Conservation (phyloP, 1,284 basidiomycete genomes). For the Tilletia indica region DNA sequence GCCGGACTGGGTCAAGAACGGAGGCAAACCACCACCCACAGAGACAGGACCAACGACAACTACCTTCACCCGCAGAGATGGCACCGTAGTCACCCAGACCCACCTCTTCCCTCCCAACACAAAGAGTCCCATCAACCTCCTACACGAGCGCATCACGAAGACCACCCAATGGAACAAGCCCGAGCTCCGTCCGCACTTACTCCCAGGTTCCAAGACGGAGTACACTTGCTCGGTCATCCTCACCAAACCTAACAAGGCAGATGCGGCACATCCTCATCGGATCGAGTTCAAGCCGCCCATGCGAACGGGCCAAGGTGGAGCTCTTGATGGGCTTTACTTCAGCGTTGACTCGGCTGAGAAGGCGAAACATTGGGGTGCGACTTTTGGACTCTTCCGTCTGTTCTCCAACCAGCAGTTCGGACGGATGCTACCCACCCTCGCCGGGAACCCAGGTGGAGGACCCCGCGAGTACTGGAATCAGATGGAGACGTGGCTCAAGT, state of each 20-base stretch:
- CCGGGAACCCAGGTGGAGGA: constrained; percentile 25
- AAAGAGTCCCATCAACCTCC: constrained; percentile 55
- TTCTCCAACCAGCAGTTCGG: constrained; percentile 49
- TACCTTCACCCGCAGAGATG: constrained; percentile 20
- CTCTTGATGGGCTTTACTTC: constrained; percentile 6
- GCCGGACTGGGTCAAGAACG: constrained; percentile 54
- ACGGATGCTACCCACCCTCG: constrained; percentile 42
- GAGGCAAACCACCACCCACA: constrained; percentile 42
- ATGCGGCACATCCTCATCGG: constrained; percentile 37
- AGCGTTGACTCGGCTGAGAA: constrained; percentile 19
- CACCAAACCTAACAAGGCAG: constrained; percentile 52
- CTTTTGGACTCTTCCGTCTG: constrained; percentile 53
- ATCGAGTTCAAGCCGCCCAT: constrained; percentile 11
- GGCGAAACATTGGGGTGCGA: constrained; percentile 56
- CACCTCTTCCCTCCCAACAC: constrained; percentile 53
- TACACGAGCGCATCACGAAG: constrained; percentile 53
- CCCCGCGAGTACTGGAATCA: constrained; percentile 53
- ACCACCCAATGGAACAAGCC: constrained; percentile 50
- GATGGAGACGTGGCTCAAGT: constrained; percentile 48
- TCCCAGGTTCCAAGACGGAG: constrained; percentile 1
- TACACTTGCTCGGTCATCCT: constrained; percentile 48
- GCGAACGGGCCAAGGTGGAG: not conserved
- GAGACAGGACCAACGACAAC: constrained; percentile 23
- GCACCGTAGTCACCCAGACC: constrained; percentile 13
- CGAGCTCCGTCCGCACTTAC: constrained; percentile 18